Evolutionary conservation across 495 filamentous ascomycete species (phyloP).

Genomic region (Penicillium egyptiacum): DNA sequence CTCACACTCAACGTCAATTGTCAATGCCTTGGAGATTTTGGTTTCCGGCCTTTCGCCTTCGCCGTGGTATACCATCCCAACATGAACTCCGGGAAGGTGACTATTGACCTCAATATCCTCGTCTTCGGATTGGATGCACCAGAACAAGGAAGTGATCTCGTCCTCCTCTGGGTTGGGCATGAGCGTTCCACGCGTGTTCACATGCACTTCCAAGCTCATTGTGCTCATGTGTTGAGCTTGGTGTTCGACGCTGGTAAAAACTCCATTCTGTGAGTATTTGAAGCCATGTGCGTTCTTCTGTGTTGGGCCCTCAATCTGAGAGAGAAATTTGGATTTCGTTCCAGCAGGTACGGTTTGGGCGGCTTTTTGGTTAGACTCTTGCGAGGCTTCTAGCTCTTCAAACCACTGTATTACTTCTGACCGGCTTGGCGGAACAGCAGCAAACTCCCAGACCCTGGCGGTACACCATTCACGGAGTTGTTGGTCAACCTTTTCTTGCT

Average conservation of each 20-base stretch:
- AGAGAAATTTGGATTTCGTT: slow-evolving; percentile 49
- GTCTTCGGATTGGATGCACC: slow-evolving; percentile 80
- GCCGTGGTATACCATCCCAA: slow-evolving; percentile 55
- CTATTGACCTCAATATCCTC: slow-evolving; percentile 53
- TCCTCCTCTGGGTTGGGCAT: slow-evolving; percentile 87
- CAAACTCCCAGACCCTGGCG: slow-evolving; percentile 44
- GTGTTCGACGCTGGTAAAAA: slow-evolving; percentile 74
- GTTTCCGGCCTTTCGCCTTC: slow-evolving; percentile 47
- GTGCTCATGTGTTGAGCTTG: slow-evolving; percentile 94
- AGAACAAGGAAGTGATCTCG: slow-evolving; percentile 87
- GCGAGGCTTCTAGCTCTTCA: slow-evolving; percentile 32
- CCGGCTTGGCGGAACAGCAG: slow-evolving; percentile 63
- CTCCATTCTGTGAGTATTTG: slow-evolving; percentile 79
- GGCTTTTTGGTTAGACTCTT: slow-evolving; percentile 4
- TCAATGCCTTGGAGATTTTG: slow-evolving; percentile 48
- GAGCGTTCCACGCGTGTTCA: slow-evolving; percentile 79
- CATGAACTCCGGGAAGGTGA: slow-evolving; percentile 50
- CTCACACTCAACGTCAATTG: slow-evolving; percentile 69
- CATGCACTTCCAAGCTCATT: slow-evolving; percentile 94
- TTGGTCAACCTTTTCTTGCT: slow-evolving; percentile 51
- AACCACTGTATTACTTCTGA: slow-evolving; percentile 73
- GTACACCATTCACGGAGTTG: slow-evolving; percentile 42
- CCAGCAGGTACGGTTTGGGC: slow-evolving; percentile 12
- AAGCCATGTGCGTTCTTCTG: slow-evolving; percentile 81
- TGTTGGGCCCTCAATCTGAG: slow-evolving; percentile 87